Evolutionary conservation across 768 basidiomycete species (phyloP), one percentile per base, ranked within the genome.

Genomic region (Mycena vulgaris): DNA sequence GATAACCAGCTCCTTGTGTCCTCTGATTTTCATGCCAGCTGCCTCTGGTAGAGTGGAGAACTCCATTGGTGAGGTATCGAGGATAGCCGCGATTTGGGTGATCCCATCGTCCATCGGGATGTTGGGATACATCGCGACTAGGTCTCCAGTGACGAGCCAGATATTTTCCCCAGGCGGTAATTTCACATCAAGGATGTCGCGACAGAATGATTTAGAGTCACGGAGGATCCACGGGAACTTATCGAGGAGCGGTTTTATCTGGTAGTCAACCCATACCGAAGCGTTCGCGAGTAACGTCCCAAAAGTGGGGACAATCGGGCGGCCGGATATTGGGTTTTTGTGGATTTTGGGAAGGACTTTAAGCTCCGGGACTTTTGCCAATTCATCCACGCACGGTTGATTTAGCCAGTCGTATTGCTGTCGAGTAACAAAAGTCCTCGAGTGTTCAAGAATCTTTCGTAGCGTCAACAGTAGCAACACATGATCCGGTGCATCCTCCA

Each of bases 61-160:
- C 17, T 11, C 16, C 57, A 59, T 59, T 21, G 14, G 53, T 14
- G 58, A 42, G 17, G 60, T 57, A 4, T 53, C 8, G 28, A 71
- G 61, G 5, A 66, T 48, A 47, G 14, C 14, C 17, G 28, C 60
- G 37, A 57, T 51, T n/a, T 59, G 39, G 8, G 57, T 16, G 13
- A 80, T 89, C 27, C 66, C 52, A 33, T 71, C 70, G 39, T 71
- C 70, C 6, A 40, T 53, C 2, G 70, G 70, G 59, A 67, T 71
- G n/a, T n/a, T n/a, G n/a, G n/a, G n/a, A n/a, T n/a, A n/a, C n/a
- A n/a, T n/a, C n/a, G n/a, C n/a, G n/a, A n/a, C n/a, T n/a, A n/a
- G n/a, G n/a, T n/a, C n/a, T n/a, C n/a, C n/a, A n/a, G n/a, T n/a
- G n/a, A n/a, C n/a, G n/a, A n/a, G n/a, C n/a, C n/a, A n/a, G n/a